phyloP scores from a whole-genome alignment of 2,329 filamentous ascomycete species.

The Sporothrix variecibatus region DNA sequence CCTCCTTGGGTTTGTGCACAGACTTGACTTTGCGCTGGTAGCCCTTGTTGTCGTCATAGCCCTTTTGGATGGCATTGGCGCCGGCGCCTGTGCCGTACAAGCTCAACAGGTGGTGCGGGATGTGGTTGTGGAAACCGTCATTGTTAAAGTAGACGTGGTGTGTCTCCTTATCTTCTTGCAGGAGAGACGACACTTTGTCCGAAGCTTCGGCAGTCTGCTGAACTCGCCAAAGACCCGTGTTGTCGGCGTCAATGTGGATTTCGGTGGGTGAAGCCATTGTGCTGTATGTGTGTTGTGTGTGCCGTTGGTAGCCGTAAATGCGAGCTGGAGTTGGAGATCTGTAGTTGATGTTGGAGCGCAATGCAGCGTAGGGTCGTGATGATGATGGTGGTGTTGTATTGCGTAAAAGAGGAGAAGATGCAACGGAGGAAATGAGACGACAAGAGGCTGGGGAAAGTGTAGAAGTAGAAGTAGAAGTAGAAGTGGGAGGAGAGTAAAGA shows the following conservation, averaged over 20 bases:
- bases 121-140: constrained; percentile 77
- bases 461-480: not conserved
- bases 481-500: not conserved
- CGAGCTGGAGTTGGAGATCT: not conserved
- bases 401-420: not conserved
- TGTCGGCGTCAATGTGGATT: constrained; percentile 50
- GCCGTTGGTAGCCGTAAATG: not conserved
- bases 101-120: constrained; percentile 74
- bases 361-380: not conserved
- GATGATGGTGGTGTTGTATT: constrained; percentile 27
- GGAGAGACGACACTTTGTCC: constrained; percentile 61
- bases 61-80: constrained; percentile 58
- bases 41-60: constrained; percentile 63
- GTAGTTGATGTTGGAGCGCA: not conserved
- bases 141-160: constrained; percentile 83
- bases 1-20: constrained; percentile 44
- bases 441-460: not conserved
- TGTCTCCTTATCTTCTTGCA: constrained; percentile 73
- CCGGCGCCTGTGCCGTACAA: constrained; percentile 74
- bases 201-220: constrained; percentile 61
- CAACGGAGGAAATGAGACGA: not conserved
- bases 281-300: constrained; percentile 27
- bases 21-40: constrained; percentile 64
- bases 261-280: constrained; percentile 51
- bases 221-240: constrained; percentile 53